Evolutionary conservation across 306 rosid species (phyloP).

Genomic region (Macrotyloma uniflorum): DNA sequence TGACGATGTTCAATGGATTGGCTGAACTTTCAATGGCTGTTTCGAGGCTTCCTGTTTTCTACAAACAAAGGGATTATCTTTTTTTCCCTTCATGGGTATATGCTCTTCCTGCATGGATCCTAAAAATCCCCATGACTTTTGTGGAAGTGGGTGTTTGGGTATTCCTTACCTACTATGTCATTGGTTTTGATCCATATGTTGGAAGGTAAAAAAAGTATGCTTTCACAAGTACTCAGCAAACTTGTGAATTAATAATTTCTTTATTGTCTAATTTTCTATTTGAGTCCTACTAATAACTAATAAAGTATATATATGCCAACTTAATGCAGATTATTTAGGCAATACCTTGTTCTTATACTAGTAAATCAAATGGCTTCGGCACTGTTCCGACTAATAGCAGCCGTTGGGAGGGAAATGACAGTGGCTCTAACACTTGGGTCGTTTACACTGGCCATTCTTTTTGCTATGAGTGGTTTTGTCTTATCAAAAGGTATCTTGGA

Average conservation of each 20-base stretch:
- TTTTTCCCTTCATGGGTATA: slow-evolving; percentile 69
- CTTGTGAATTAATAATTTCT: not conserved
- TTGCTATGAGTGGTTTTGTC: slow-evolving; percentile 60
- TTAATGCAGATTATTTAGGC: slow-evolving; percentile 58
- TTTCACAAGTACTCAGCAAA: not conserved
- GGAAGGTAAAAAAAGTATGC: slow-evolving; percentile 45
- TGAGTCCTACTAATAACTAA: not conserved
- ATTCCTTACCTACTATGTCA: slow-evolving; percentile 61
- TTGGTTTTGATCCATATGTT: slow-evolving; percentile 67
- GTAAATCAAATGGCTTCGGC: slow-evolving; percentile 65
- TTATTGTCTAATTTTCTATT: not conserved
- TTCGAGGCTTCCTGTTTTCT: slow-evolving; percentile 64
- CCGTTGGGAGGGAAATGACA: slow-evolving; percentile 58
- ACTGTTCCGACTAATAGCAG: slow-evolving; percentile 57
- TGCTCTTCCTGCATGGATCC: slow-evolving; percentile 67
- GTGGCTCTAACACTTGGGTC: slow-evolving; percentile 58
- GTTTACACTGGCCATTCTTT: slow-evolving; percentile 48
- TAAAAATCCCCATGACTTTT: slow-evolving; percentile 55
- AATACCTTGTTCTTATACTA: slow-evolving; percentile 53
- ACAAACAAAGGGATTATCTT: slow-evolving; percentile 61
- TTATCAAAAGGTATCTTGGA: slow-evolving; percentile 59
- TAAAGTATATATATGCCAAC: not conserved
- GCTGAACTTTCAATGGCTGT: slow-evolving; percentile 62
- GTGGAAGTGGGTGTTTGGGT: slow-evolving; percentile 64
- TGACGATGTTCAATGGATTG: slow-evolving; percentile 61